Conservation (phyloP, 352 stramenopile genomes). For the Phytophthora brassicae region DNA sequence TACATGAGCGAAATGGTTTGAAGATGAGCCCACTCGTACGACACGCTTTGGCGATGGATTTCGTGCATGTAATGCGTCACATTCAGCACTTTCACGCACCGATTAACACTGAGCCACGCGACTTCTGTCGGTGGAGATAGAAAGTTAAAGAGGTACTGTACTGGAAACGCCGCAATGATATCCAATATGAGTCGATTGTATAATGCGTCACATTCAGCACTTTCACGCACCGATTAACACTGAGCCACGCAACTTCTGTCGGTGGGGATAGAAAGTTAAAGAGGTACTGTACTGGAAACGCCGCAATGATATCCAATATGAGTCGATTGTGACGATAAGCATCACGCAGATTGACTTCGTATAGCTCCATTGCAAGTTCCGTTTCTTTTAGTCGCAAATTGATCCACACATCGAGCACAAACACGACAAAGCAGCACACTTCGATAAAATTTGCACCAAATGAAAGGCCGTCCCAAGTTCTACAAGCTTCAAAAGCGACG, state of each 20-base stretch:
- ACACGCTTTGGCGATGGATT: conserved; percentile 45
- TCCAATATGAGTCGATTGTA: too few relatives aligned
- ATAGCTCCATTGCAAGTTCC: conserved; percentile 49
- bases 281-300: conserved; percentile 49
- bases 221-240: conserved; percentile 53
- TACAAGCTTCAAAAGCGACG: conserved; percentile 47
- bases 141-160: conserved; percentile 39
- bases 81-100: conserved; percentile 60
- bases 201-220: conserved; percentile 55
- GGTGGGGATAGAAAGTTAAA: conserved; percentile 6
- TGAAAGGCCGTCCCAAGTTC: conserved; percentile 32
- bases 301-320: conserved; percentile 43
- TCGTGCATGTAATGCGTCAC: conserved; percentile 56
- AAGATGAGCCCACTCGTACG: conserved; percentile 44
- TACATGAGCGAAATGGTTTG: conserved; percentile 47
- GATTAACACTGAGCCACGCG: conserved; percentile 45
- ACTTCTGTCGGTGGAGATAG: conserved; percentile 4
- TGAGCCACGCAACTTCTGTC: conserved; percentile 38
- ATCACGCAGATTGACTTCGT: conserved; percentile 46
- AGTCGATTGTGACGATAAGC: conserved; percentile 46
- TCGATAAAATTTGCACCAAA: conserved; percentile 38
- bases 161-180: conserved; percentile 39
- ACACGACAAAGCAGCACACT: conserved; percentile 41
- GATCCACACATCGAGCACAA: conserved; percentile 52
- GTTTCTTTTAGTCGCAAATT: conserved; percentile 53